phyloP scores from a whole-genome alignment of 352 stramenopile species.

The Phytopythium boreale region DNA sequence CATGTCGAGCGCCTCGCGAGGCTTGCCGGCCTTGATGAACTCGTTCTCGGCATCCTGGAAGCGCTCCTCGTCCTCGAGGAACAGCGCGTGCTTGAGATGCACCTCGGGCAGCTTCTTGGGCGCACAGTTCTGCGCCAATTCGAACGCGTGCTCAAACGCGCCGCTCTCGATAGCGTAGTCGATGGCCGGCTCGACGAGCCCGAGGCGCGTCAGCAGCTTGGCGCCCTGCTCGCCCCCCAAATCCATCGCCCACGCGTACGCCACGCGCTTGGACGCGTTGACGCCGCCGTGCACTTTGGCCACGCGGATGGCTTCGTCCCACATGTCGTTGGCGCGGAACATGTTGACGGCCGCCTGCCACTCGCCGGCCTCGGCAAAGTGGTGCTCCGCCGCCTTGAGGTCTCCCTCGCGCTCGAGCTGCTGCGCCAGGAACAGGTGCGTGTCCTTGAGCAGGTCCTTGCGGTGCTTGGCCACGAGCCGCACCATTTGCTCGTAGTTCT shows the following conservation, averaged over 20 bases:
- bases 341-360: slow-evolving; percentile 94
- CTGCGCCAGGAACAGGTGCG: slow-evolving; percentile 90
- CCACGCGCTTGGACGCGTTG: slow-evolving; percentile 91
- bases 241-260: slow-evolving; percentile 92
- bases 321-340: slow-evolving; percentile 93
- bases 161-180: slow-evolving; percentile 92
- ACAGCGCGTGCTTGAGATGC: slow-evolving; percentile 92
- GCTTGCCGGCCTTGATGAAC: slow-evolving; percentile 92
- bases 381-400: slow-evolving; percentile 91
- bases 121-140: slow-evolving; percentile 82
- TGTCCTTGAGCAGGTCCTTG: slow-evolving; percentile 93
- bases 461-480: slow-evolving; percentile 91
- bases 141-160: slow-evolving; percentile 92
- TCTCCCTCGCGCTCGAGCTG: slow-evolving; percentile 93
- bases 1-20: slow-evolving; percentile 94
- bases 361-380: slow-evolving; percentile 90
- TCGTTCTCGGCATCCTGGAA: slow-evolving; percentile 92
- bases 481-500: slow-evolving; percentile 96
- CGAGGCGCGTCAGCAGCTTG: slow-evolving; percentile 90
- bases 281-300: slow-evolving; percentile 92
- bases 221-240: slow-evolving; percentile 87
- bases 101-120: slow-evolving; percentile 90
- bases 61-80: slow-evolving; percentile 91
- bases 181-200: slow-evolving; percentile 92
- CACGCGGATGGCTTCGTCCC: slow-evolving; percentile 93